Conservation (phyloP, 495 filamentous ascomycete species). For the Sabuloglossum arenarium region DNA sequence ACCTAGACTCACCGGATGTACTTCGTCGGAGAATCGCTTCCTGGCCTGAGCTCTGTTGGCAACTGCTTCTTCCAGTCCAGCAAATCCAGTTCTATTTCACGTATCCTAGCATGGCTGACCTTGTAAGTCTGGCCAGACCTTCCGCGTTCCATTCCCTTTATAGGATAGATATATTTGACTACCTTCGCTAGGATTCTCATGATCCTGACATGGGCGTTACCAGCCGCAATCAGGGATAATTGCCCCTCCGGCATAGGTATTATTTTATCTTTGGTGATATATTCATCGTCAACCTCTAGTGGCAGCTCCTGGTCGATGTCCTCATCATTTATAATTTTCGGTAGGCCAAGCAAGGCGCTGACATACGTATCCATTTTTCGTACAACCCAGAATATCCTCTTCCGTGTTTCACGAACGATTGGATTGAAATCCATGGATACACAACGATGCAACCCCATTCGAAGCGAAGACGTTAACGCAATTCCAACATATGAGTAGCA, state of each 20-base stretch:
- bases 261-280: constrained; percentile 45
- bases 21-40: constrained; percentile 48
- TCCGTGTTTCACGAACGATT: constrained; percentile 9
- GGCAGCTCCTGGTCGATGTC: constrained; percentile 12
- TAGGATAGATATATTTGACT: constrained; percentile 74
- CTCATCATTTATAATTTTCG: constrained; percentile 7
- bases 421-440: constrained; percentile 7
- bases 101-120: constrained; percentile 72
- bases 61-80: constrained; percentile 66
- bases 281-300: constrained; percentile 9
- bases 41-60: constrained; percentile 51
- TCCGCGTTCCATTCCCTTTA: constrained; percentile 40
- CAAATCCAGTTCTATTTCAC: constrained; percentile 77
- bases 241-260: constrained; percentile 50
- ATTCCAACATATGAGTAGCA: constrained; percentile 11
- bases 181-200: constrained; percentile 66
- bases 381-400: constrained; percentile 9
- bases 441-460: constrained; percentile 11
- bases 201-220: constrained; percentile 66
- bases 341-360: constrained; percentile 8
- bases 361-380: constrained; percentile 11
- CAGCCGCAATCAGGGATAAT: constrained; percentile 55
- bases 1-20: constrained; percentile 44
- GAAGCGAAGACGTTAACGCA: constrained; percentile 8
- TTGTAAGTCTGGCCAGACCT: constrained; percentile 34